A percentile compares a stretch with the other conserved stretches of the same genome.
Evolutionary conservation across 371 early-diverging fungal species (phyloP).

Genomic region (Aphelidium insulamus): DNA sequence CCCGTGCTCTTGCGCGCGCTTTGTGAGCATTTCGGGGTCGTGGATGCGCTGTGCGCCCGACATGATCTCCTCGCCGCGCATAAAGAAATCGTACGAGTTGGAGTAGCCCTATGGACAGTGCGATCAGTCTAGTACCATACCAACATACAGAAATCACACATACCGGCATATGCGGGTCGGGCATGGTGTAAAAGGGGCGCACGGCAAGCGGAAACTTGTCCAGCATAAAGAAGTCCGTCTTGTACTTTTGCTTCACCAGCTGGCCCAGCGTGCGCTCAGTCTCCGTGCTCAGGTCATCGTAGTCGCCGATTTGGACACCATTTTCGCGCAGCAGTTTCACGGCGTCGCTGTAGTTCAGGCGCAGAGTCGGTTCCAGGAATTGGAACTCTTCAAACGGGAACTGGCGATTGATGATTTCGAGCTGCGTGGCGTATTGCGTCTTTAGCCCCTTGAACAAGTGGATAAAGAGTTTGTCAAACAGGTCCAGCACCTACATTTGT

Average conservation of each 20-base stretch:
- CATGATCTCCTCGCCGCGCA: constrained; percentile 98
- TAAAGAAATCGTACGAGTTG: constrained; percentile 99
- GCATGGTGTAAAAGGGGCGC: constrained; percentile 99
- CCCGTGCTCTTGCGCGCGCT: constrained; percentile 60
- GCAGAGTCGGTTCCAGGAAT: constrained; percentile 65
- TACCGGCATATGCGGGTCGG: constrained; percentile 58
- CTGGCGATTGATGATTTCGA: constrained; percentile 74
- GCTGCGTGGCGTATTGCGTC: constrained; percentile 53
- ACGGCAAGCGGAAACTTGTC: constrained; percentile 96
- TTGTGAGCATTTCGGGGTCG: constrained; percentile 57
- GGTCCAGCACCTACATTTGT: constrained; percentile 33
- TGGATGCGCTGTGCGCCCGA: constrained; percentile 99
- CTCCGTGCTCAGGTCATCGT: constrained; percentile 81
- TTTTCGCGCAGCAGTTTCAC: constrained; percentile 76
- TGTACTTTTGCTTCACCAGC: constrained; percentile 82
- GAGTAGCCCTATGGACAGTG: constrained; percentile 75
- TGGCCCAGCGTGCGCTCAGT: constrained; percentile 83
- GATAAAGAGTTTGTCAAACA: constrained; percentile 80
- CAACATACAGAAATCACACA: not conserved
- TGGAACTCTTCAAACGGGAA: constrained; percentile 81
- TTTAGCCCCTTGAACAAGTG: constrained; percentile 75
- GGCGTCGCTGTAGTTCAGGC: constrained; percentile 76
- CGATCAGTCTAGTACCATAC: not conserved
- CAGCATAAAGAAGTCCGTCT: constrained; percentile 96
- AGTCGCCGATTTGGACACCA: constrained; percentile 79